Base-by-base conservation (phyloP, 768 basidiomycete genomes). In the Mrakia gelida region DNA sequence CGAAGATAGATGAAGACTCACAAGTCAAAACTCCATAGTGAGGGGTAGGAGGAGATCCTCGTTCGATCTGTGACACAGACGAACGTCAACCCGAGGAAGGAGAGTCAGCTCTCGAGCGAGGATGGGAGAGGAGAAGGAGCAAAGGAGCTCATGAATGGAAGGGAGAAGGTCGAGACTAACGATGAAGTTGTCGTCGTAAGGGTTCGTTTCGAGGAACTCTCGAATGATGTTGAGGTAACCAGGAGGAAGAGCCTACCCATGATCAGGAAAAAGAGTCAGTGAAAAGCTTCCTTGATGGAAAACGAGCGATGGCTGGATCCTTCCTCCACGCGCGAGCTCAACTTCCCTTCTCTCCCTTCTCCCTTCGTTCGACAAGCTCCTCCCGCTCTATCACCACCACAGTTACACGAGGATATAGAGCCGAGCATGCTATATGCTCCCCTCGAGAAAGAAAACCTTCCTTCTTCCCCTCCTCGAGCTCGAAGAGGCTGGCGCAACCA, bases 141-240 rank as follows among this genome's bases (percentile, higher is more conserved):
- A 9, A 41, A 32, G 34, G 38, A 38, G 65, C 28, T 65, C 28
- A 6, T 13, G 63, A 65, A n/a, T n/a, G n/a, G n/a, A n/a, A n/a
- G n/a, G n/a, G n/a, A n/a, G 5, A 11, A n/a, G 26, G 26, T 18
- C 7, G 65, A 9, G 8, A 41, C 67, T 45, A 2, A 70, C 67
- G 67, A 38, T 70, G 34, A 34, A 70, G 34, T n/a, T n/a, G 67
- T 70, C 67, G 41, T 70, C 67, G 67, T 70, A 70, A 21, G 67
- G 67, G 67, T 70, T 70, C 4, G 67, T 70, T 6, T 38, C 41
- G 23, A 70, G 67, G 34, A 70, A 70, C 5, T 41, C 15, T 43
- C 38, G 16, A 30, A 70, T 41, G 67, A 70, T 43, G 38, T 41
- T 13, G 41, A 70, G 10, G 67, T 70, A 70, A 18, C 67, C 67